Evolutionary conservation across 164 flowering plant species (phyloP).

Genomic region (Sedum album): DNA sequence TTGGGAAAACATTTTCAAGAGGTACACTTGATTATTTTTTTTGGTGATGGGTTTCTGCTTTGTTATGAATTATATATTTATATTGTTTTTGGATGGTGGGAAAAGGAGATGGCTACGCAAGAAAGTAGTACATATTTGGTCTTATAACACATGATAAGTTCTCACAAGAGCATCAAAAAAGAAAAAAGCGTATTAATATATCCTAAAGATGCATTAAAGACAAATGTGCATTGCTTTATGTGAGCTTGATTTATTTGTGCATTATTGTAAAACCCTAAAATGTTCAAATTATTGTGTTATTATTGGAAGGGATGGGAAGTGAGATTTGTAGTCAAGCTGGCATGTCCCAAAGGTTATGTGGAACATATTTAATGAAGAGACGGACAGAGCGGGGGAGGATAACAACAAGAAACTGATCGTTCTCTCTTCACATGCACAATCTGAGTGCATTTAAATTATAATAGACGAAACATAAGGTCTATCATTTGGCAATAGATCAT

Average conservation of each 20-base stretch:
- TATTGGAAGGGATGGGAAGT: neutral
- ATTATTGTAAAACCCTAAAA: neutral
- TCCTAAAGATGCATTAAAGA: too few species aligned
- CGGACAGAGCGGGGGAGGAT: neutral
- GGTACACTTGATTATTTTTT: neutral
- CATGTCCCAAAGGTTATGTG: neutral
- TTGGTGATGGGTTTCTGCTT: neutral
- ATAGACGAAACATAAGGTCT: neutral
- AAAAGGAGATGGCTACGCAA: neutral
- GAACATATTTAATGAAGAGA: neutral
- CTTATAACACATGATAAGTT: neutral
- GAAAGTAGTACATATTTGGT: neutral
- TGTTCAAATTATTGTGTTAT: neutral
- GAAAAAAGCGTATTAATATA: neutral
- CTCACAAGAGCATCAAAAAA: neutral
- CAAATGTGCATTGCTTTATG: neutral
- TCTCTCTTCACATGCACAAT: constrained; percentile 1
- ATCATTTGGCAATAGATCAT: neutral
- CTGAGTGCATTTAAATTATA: neutral
- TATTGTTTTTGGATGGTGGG: neutral
- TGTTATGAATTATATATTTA: neutral
- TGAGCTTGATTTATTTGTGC: neutral
- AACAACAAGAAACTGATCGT: neutral
- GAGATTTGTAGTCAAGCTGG: neutral
- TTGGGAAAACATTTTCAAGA: neutral